These are phyloP conservation scores for Cruciata laevipes DNA, from an alignment of 257 asterid genomes.

Conservation along the genomic window DNA sequence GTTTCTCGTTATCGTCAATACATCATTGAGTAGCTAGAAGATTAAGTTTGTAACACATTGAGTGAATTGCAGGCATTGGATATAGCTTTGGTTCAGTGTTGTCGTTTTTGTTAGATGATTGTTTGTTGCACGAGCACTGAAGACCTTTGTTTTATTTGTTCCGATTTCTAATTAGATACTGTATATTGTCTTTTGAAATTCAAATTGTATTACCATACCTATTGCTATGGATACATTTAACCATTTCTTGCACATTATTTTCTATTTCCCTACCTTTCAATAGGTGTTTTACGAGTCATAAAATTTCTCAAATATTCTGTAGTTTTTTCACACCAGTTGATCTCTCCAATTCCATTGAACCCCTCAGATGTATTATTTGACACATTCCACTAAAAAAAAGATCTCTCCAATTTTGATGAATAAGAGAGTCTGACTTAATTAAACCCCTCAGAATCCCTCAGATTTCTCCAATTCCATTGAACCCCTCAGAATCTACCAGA, in stretches of 20 bases:
- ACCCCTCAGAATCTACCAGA: too few species aligned
- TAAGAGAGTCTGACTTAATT: too few species aligned
- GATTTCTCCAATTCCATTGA: too few species aligned
- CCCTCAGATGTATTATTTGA: too few species aligned
- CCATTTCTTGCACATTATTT: background rate
- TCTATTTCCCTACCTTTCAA: background rate
- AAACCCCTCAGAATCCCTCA: too few species aligned
- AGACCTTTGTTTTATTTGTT: constrained; percentile 1
- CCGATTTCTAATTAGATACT: background rate
- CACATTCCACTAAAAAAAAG: too few species aligned
- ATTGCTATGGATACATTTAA: background rate
- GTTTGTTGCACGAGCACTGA: background rate
- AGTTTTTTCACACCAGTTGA: background rate
- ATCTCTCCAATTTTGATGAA: too few species aligned
- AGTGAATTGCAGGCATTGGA: too few species aligned
- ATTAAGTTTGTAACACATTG: too few species aligned
- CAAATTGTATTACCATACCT: background rate
- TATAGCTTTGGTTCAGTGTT: constrained; percentile 4
- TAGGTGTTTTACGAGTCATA: background rate
- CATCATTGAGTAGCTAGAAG: too few species aligned
- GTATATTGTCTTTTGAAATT: background rate
- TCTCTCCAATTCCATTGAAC: too few species aligned
- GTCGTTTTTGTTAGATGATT: background rate
- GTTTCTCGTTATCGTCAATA: too few species aligned
- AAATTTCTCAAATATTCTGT: background rate